These are phyloP conservation scores for Polygonum maritimum DNA, from an alignment of 148 eudicot genomes.

Conservation along the genomic window DNA sequence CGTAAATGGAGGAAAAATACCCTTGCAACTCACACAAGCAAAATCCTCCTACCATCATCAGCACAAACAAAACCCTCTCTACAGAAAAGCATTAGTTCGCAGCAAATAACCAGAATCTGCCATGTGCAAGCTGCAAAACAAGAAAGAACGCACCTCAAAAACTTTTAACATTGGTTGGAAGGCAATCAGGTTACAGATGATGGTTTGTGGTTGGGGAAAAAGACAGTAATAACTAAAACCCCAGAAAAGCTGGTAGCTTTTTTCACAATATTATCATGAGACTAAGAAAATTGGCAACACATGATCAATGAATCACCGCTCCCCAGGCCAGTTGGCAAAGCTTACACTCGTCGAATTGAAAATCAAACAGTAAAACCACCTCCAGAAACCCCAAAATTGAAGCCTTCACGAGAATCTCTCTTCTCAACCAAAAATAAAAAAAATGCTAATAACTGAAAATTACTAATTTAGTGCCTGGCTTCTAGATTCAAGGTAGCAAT, in stretches of 20 bases:
- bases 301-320: background rate
- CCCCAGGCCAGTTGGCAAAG: background rate
- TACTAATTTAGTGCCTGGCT: no score
- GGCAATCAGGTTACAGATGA: background rate
- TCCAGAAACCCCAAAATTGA: background rate
- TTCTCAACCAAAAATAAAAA: background rate
- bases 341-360: background rate
- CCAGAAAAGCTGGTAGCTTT: background rate
- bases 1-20: background rate
- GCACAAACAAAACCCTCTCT: background rate
- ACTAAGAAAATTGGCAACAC: background rate
- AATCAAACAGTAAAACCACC: background rate
- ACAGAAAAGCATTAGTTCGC: background rate
- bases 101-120: background rate
- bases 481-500: no score
- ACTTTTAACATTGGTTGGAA: background rate
- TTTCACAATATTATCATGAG: background rate
- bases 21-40: background rate
- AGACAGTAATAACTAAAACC: background rate
- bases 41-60: background rate
- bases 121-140: background rate
- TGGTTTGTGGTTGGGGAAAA: background rate
- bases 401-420: background rate
- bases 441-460: background rate
- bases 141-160: background rate